These are phyloP conservation scores for Marasmius fiardii DNA, from an alignment of 1,284 basidiomycete genomes.

Conservation along the genomic window DNA sequence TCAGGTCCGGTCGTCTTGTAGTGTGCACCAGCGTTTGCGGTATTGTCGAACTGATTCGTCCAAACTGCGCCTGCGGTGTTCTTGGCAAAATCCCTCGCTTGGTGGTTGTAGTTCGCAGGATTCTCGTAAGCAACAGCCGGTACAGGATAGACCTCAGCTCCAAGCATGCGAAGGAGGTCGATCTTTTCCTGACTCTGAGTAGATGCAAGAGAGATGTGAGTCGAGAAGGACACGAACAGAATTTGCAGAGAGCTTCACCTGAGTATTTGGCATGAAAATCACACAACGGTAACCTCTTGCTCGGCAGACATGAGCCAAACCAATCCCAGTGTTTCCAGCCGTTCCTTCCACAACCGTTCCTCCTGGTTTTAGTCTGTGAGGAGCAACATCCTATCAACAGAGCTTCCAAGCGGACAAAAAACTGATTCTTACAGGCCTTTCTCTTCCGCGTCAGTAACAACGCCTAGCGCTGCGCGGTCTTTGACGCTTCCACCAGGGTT, in stretches of 20 bases:
- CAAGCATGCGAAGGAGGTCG: conserved; percentile 94
- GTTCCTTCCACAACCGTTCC: conserved; percentile 98
- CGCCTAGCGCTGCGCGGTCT: conserved; percentile 92
- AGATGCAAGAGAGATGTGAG: not conserved
- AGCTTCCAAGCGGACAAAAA: conserved; percentile 1
- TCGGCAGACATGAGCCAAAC: conserved; percentile 93
- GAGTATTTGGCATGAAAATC: conserved; percentile 99
- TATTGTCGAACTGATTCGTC: conserved; percentile 99
- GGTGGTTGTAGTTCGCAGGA: conserved; percentile 98
- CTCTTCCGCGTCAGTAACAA: conserved; percentile 88
- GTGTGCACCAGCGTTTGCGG: conserved; percentile 86
- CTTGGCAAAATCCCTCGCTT: conserved; percentile 87
- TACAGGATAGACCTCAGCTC: conserved; percentile 94
- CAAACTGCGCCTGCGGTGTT: conserved; percentile 89
- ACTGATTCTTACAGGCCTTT: conserved; percentile 58
- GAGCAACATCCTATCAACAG: not conserved
- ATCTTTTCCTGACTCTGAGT: conserved; percentile 94
- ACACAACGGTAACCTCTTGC: conserved; percentile 95
- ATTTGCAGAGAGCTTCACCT: conserved; percentile 43
- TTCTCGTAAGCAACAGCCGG: conserved; percentile 97
- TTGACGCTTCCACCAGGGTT: conserved; percentile 99
- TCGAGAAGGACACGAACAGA: not conserved
- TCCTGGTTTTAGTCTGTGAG: conserved; percentile 76
- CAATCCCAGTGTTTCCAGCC: conserved; percentile 98
- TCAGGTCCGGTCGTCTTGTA: conserved; percentile 94